Conservation (phyloP, 805 yeast genomes). For the Spathaspora boniae region DNA sequence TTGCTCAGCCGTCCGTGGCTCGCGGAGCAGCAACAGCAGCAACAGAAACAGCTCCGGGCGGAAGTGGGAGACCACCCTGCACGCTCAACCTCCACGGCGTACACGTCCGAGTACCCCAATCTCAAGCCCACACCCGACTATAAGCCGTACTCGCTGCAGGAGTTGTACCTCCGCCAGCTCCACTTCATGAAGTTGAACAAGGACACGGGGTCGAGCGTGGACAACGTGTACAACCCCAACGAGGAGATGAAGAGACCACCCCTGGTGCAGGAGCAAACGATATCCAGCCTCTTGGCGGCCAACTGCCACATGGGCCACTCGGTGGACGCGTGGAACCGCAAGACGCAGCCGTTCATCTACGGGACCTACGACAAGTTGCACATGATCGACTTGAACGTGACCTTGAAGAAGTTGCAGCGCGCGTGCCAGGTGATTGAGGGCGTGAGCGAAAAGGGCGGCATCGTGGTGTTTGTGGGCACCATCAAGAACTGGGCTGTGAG, state of each 20-base stretch:
- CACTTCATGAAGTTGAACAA: constrained; percentile 56
- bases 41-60: constrained; percentile 5
- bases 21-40: constrained; percentile 3
- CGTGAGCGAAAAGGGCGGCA: constrained; percentile 79
- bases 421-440: constrained; percentile 86
- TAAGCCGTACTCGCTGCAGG: constrained; percentile 73
- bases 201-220: constrained; percentile 60
- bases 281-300: constrained; percentile 76
- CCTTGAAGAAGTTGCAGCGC: constrained; percentile 67
- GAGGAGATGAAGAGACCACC: constrained; percentile 61
- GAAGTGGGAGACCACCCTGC: constrained; percentile 7
- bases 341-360: constrained; percentile 80
- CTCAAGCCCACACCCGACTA: constrained; percentile 57
- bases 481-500: constrained; percentile 49
- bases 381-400: constrained; percentile 85
- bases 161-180: constrained; percentile 69
- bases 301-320: constrained; percentile 96
- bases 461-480: constrained; percentile 81
- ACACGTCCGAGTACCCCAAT: constrained; percentile 47
- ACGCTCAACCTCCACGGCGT: constrained; percentile 29
- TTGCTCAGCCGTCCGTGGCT: constrained; percentile 35
- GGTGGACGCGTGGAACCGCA: constrained; percentile 70
- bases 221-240: constrained; percentile 66
- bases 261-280: constrained; percentile 52
- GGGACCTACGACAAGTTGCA: constrained; percentile 91